Base-by-base conservation (phyloP, 176 grass and related monocot species). In the Cenchrus fungigraminus region DNA sequence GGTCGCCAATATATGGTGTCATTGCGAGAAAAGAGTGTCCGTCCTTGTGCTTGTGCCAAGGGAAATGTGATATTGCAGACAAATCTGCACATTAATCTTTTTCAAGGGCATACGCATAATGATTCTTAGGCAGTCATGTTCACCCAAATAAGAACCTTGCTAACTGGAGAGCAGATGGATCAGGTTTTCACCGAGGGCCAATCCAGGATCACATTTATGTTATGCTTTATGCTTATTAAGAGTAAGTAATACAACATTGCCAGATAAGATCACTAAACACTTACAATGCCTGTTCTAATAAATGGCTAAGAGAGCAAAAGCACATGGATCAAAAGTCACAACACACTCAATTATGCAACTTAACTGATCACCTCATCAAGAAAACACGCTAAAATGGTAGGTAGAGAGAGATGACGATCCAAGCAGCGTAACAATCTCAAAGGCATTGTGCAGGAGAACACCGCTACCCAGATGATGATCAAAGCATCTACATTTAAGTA, bases 291-390 rank as follows among this genome's bases (percentile, higher is more conserved):
- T 57, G 40, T 50, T 66, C 68, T 60, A 51, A 83, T 51, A 65
- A 86, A 79, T 72, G 68, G 79, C 51, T 53, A n/a, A 47, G 73
- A 47, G 13, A 1, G 10, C 16, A 52, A 68, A 74, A 53, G 7
- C 67, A 74, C 64, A 78, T 66, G 73, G 67, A 65, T 59, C 37
- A 86, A 73, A 51, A 46, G 19, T 53, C 55, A 70, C 34, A 90
- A 67, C 17, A 86, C 8, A 9, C 25, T 82, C 60, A 10, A 3
- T 19, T 19, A 0, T 65, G 45, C 15, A 87, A 8, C 28, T 72
- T 31, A 59, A 50, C 40, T 15, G 31, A 63, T 61, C 43, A 62
- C 76, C 71, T 45, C 15, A 49, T 44, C 16, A 17, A 66, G 37
- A 28, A 82, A 58, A 66, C 73, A 86, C 13, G 0, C 47, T 76